These are phyloP conservation scores for Starmerella kuoi DNA, from an alignment of 805 yeast species.

Conservation along the genomic window DNA sequence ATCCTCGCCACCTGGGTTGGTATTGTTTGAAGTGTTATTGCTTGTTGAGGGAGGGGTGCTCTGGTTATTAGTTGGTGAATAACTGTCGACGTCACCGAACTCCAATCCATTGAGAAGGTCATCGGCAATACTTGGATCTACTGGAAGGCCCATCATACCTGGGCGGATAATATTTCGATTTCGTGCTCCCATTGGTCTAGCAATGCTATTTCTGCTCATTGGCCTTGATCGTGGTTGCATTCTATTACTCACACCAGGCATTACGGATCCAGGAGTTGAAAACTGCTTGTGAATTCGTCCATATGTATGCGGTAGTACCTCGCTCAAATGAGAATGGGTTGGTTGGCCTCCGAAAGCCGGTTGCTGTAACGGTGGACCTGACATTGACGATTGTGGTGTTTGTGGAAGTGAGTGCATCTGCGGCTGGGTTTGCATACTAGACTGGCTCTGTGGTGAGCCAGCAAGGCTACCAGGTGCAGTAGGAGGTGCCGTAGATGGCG, in stretches of 20 bases:
- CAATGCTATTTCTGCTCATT: background rate
- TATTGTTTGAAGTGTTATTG: background rate
- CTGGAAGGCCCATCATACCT: conserved; percentile 21
- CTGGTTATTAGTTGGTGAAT: background rate
- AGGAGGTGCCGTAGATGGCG: conserved; percentile 1
- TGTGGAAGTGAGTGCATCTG: conserved; percentile 2
- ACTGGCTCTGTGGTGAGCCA: background rate
- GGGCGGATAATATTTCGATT: conserved; percentile 18
- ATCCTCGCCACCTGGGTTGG: background rate
- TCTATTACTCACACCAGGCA: background rate
- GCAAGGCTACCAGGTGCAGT: conserved; percentile 2
- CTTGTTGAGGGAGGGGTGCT: no score
- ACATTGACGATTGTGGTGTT: background rate
- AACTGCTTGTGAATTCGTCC: conserved; percentile 18
- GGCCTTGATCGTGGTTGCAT: conserved; percentile 5
- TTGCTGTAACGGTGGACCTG: background rate
- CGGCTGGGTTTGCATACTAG: background rate
- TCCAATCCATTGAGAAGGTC: conserved; percentile 10
- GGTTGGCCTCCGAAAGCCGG: background rate
- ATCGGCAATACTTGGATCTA: conserved; percentile 18
- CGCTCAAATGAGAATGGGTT: background rate
- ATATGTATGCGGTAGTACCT: conserved; percentile 13
- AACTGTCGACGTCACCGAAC: conserved; percentile 11
- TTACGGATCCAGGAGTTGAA: conserved; percentile 1
- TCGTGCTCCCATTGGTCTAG: conserved; percentile 6